phyloP scores from a whole-genome alignment of 257 asterid species.

The Solanum pinnatisectum region DNA sequence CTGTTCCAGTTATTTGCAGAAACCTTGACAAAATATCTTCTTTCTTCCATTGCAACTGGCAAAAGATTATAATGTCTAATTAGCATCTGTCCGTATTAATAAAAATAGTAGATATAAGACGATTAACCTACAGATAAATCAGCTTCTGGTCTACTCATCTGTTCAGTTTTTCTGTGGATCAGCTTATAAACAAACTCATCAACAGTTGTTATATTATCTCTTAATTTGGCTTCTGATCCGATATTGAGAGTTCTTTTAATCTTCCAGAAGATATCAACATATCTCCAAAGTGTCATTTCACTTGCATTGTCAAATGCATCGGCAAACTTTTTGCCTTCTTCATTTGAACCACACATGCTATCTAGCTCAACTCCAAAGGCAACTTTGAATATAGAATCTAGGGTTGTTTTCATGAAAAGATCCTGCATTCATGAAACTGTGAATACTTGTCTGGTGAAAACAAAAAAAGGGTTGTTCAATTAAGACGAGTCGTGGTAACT shows the following conservation, averaged over 20 bases:
- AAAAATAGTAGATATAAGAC: not conserved
- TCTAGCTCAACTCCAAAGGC: constrained; percentile 50
- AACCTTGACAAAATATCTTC: constrained; percentile 57
- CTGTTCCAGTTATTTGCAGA: constrained; percentile 15
- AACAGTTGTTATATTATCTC: constrained; percentile 21
- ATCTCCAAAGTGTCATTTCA: constrained; percentile 36
- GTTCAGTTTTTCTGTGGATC: constrained; percentile 35
- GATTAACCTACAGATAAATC: constrained; percentile 26
- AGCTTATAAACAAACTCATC: constrained; percentile 41
- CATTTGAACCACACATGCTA: constrained; percentile 47
- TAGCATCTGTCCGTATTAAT: not conserved
- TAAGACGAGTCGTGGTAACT: constrained; percentile 1
- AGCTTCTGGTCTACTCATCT: constrained; percentile 14
- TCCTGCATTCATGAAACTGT: constrained; percentile 21
- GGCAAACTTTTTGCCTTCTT: constrained; percentile 36
- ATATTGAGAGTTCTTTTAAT: constrained; percentile 30
- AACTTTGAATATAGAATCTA: constrained; percentile 46
- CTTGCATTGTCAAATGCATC: constrained; percentile 51
- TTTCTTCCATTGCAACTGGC: constrained; percentile 31
- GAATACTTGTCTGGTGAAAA: not conserved
- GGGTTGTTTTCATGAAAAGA: constrained; percentile 43
- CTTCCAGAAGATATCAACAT: constrained; percentile 46
- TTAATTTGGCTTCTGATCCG: constrained; percentile 48
- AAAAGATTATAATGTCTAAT: not conserved
- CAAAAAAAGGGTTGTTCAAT: not conserved